Evolutionary conservation across 352 stramenopile genomes (phyloP), one percentile per base, ranked within the genome.

Genomic region (Phytophthora multivora): DNA sequence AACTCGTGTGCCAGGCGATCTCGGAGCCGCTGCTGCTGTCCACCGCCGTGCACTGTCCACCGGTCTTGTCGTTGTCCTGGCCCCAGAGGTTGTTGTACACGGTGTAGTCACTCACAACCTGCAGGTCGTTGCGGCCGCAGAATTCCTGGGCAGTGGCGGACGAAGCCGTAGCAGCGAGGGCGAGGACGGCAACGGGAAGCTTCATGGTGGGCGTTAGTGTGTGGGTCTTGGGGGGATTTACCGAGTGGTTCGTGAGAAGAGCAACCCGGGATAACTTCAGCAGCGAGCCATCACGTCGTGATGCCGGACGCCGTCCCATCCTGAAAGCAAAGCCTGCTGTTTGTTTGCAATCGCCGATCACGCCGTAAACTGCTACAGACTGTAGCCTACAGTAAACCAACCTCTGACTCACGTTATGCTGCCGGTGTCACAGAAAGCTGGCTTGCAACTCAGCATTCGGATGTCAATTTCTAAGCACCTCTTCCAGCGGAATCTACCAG

Each of bases 1-100:
- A 80, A n/a, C 42, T 43, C 19, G 68, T 77, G 54, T 73, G 68
- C 68, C 72, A 80, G 5, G 67, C 52, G 33, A 80, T 59, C 2
- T 60, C 57, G 30, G 52, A 69, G 35, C 53, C 64, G 38, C 26
- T 63, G 18, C 18, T 38, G 46, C 63, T 61, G 50, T 73, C 64
- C 3, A 77, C 53, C 3, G 40, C 39, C 2, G 63, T 80, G 68
- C 71, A 80, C 58, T 80, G 67, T 40, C 49, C 56, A 40, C 71
- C 71, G 0, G 48, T 67, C 6, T 57, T 61, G 30, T 66, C 63
- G 6, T 66, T 49, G 47, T 61, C 48, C 33, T 52, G 21, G 18
- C 60, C 64, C 71, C 71, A 80, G 9, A 79, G 51, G 48, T 77
- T 64, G 56, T 77, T 79, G 67, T 79, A 76, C 11, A 77, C 33